Evolutionary conservation across 2,329 filamentous ascomycete genomes (phyloP).

Genomic region (Cordyceps javanica): DNA sequence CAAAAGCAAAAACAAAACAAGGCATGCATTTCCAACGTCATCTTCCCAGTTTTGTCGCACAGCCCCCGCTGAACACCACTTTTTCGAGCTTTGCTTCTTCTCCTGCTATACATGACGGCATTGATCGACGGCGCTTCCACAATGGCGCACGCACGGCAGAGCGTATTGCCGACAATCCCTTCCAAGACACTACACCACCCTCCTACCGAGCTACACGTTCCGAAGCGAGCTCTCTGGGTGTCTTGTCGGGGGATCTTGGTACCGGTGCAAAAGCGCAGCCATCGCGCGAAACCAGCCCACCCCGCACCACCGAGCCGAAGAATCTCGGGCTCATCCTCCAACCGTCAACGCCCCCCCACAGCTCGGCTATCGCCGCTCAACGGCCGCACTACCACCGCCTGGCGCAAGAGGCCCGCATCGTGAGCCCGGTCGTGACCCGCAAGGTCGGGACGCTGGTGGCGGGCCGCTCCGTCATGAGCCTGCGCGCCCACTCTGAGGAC

Average conservation of each 20-base stretch:
- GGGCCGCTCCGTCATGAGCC: background rate
- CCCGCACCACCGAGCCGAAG: background rate
- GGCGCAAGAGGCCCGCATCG: background rate
- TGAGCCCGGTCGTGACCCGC: background rate
- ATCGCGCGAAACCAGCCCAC: no score
- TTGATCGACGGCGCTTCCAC: background rate
- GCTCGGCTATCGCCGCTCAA: background rate
- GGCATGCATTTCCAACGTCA: background rate
- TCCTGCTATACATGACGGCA: background rate
- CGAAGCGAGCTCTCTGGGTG: background rate
- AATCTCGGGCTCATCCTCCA: background rate
- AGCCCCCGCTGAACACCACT: background rate
- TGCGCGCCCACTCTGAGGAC: slow-evolving; percentile 8
- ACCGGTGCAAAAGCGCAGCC: no score
- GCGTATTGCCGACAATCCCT: background rate
- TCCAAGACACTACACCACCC: background rate
- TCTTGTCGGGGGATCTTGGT: background rate
- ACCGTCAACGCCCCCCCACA: background rate
- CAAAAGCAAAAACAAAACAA: background rate
- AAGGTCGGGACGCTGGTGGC: background rate
- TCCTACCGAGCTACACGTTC: background rate
- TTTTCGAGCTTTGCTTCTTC: background rate
- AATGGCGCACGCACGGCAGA: background rate
- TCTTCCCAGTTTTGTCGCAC: background rate
- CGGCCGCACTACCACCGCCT: background rate